phyloP scores from a whole-genome alignment of 2,329 filamentous ascomycete species.

The Scortechinia acanthostroma region DNA sequence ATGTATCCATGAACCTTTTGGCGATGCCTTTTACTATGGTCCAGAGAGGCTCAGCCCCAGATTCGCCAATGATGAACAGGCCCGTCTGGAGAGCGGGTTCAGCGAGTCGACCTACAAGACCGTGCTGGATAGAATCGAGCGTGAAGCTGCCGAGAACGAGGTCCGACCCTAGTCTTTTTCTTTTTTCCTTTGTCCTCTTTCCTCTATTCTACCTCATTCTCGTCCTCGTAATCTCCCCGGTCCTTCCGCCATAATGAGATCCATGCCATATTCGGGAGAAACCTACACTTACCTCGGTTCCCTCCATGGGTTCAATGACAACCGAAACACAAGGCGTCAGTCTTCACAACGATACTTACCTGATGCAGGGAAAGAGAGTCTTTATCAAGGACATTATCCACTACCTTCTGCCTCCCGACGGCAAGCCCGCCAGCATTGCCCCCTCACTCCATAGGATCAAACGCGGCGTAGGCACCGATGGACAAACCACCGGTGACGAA shows the following conservation, averaged over 20 bases:
- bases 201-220: constrained; percentile 10
- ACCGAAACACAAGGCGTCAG: no score
- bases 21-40: constrained; percentile 92
- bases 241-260: no score
- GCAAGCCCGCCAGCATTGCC: constrained; percentile 62
- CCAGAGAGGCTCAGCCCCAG: constrained; percentile 78
- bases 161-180: constrained; percentile 48
- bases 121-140: constrained; percentile 70
- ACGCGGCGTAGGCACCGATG: constrained; percentile 36
- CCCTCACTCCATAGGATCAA: constrained; percentile 51
- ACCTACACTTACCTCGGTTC: no score
- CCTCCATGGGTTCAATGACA: no score
- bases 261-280: no score
- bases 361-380: constrained; percentile 70
- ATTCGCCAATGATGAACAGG: constrained; percentile 62
- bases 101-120: constrained; percentile 65
- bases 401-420: constrained; percentile 36
- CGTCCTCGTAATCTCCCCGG: constrained; percentile 4
- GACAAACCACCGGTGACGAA: constrained; percentile 10
- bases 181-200: constrained; percentile 10
- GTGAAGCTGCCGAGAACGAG: constrained; percentile 59
- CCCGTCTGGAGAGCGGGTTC: constrained; percentile 57
- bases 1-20: constrained; percentile 91
- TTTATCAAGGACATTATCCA: constrained; percentile 60
- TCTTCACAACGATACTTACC: constrained; percentile 32